Percentiles rank a stretch among this genome's conserved stretches.
These are phyloP conservation scores for Caloboletus inedulis DNA, from an alignment of 1,284 basidiomycete species.

Conservation along the genomic window DNA sequence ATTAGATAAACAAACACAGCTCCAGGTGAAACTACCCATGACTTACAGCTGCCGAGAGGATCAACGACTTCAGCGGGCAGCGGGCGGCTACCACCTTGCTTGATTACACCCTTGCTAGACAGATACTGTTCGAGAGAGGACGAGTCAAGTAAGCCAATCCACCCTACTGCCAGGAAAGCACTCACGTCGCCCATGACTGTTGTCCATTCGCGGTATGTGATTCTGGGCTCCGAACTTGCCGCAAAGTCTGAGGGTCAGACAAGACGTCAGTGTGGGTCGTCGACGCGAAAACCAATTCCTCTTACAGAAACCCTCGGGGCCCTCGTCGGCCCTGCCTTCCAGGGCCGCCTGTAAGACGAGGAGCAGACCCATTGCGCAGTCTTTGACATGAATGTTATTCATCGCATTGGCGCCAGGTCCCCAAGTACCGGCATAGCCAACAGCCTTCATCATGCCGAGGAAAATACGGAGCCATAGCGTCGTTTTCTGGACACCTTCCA, in stretches of 20 bases:
- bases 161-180: background rate
- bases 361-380: slow-evolving; percentile 34
- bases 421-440: slow-evolving; percentile 39
- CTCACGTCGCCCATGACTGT: slow-evolving; percentile 39
- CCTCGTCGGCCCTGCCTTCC: slow-evolving; percentile 39
- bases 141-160: background rate
- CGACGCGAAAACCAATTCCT: background rate
- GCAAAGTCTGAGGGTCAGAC: slow-evolving; percentile 24
- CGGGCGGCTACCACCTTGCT: slow-evolving; percentile 34
- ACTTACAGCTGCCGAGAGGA: slow-evolving; percentile 38
- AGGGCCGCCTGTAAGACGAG: slow-evolving; percentile 38
- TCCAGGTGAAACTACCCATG: background rate
- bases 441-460: slow-evolving; percentile 30
- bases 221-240: slow-evolving; percentile 18
- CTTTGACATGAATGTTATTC: slow-evolving; percentile 40
- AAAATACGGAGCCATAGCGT: slow-evolving; percentile 36
- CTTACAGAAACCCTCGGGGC: slow-evolving; percentile 39
- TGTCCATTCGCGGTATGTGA: slow-evolving; percentile 31
- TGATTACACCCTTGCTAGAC: slow-evolving; percentile 35
- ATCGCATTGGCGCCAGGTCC: slow-evolving; percentile 39
- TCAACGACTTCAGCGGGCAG: slow-evolving; percentile 34
- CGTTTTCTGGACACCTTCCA: slow-evolving; percentile 34
- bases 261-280: background rate
- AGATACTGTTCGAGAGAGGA: slow-evolving; percentile 30
- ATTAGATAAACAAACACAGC: background rate